phyloP scores from a whole-genome alignment of 768 basidiomycete genomes.

The Russula ochroleuca region DNA sequence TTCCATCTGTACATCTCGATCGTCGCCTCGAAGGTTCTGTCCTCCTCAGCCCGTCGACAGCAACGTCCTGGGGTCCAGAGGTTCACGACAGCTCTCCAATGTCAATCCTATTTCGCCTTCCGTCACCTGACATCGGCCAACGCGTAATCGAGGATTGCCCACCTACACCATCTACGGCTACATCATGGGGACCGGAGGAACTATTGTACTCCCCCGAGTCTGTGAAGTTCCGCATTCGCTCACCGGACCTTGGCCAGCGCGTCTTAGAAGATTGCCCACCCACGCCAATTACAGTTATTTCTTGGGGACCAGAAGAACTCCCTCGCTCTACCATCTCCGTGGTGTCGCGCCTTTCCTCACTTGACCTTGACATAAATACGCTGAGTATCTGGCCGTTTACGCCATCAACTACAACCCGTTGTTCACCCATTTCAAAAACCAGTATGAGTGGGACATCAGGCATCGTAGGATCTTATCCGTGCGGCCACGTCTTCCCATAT shows the following conservation, averaged over 20 bases:
- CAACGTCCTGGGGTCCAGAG: slow-evolving; percentile 31
- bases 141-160: slow-evolving; percentile 32
- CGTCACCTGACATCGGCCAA: slow-evolving; percentile 33
- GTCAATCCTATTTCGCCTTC: slow-evolving; percentile 23
- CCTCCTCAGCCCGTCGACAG: slow-evolving; percentile 40
- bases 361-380: slow-evolving; percentile 40
- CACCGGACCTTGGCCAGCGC: slow-evolving; percentile 42
- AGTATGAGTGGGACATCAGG: neutral
- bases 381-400: slow-evolving; percentile 40
- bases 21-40: slow-evolving; percentile 54
- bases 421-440: neutral
- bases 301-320: slow-evolving; percentile 19
- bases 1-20: slow-evolving; percentile 55
- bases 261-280: slow-evolving; percentile 44
- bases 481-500: slow-evolving; percentile 12
- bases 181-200: slow-evolving; percentile 27
- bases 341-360: slow-evolving; percentile 25
- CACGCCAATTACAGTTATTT: slow-evolving; percentile 27
- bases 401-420: slow-evolving; percentile 51
- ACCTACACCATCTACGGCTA: slow-evolving; percentile 29
- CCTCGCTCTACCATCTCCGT: slow-evolving; percentile 12
- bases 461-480: neutral
- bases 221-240: slow-evolving; percentile 21
- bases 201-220: slow-evolving; percentile 23
- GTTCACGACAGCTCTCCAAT: slow-evolving; percentile 21